A percentile compares a stretch with the other conserved stretches of the same genome.
These are phyloP conservation scores for Phylloporus sp. DNA, from an alignment of 768 basidiomycete genomes.

Conservation along the genomic window DNA sequence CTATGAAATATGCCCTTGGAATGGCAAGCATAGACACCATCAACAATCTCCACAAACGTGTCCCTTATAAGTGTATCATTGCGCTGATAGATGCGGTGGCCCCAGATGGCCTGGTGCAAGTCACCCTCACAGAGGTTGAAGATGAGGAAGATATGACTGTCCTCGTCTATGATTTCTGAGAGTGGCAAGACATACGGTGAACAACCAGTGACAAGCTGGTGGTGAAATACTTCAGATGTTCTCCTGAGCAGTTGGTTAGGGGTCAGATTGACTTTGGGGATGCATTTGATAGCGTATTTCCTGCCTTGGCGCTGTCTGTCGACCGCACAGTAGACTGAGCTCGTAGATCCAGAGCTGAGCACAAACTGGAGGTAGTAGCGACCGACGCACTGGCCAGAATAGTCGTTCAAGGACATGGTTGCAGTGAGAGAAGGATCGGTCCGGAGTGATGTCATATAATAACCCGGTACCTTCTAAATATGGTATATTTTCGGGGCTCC, in stretches of 20 bases:
- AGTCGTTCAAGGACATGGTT: constrained; percentile 39
- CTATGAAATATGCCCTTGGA: constrained; percentile 71
- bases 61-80: constrained; percentile 60
- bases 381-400: constrained; percentile 50
- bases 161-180: constrained; percentile 59
- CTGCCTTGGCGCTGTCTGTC: constrained; percentile 41
- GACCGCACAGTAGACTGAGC: constrained; percentile 71
- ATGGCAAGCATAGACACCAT: constrained; percentile 76
- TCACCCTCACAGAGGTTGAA: constrained; percentile 60
- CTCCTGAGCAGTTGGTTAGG: constrained; percentile 57
- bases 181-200: constrained; percentile 63
- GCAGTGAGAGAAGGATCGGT: not conserved
- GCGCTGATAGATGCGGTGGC: constrained; percentile 47
- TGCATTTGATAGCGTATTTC: constrained; percentile 72
- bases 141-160: constrained; percentile 62
- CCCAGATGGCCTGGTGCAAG: constrained; percentile 69
- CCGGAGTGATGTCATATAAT: not conserved
- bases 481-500: not conserved
- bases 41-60: constrained; percentile 75
- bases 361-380: constrained; percentile 57
- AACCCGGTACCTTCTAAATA: not conserved
- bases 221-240: constrained; percentile 63
- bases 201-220: constrained; percentile 49
- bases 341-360: constrained; percentile 74
- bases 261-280: constrained; percentile 54